Percentiles rank a stretch among this genome's conserved stretches.
Evolutionary conservation across 768 basidiomycete species (phyloP).

Genomic region (Leccinum pellstonianum): DNA sequence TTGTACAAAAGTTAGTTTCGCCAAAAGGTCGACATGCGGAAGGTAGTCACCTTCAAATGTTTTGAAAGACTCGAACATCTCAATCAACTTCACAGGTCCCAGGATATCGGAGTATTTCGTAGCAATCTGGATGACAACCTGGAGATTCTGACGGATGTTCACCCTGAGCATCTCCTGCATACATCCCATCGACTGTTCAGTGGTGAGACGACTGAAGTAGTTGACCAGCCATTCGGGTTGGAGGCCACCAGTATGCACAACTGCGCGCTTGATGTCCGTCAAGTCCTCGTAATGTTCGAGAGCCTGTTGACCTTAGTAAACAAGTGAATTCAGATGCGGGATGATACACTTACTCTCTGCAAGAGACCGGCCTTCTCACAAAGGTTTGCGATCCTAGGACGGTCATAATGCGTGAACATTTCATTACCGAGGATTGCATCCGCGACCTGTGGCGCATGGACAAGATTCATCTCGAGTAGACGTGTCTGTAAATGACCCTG

Average conservation of each 20-base stretch:
- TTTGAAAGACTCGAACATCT: slow-evolving; percentile 98
- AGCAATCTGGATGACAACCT: slow-evolving; percentile 94
- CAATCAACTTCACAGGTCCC: slow-evolving; percentile 95
- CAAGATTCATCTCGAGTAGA: slow-evolving; percentile 94
- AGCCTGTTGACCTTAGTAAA: slow-evolving; percentile 55
- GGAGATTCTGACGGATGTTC: slow-evolving; percentile 97
- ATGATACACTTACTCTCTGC: slow-evolving; percentile 65
- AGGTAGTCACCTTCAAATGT: slow-evolving; percentile 78
- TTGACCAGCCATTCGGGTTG: slow-evolving; percentile 95
- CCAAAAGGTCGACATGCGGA: neutral
- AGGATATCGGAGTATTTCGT: slow-evolving; percentile 99
- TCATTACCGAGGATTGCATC: slow-evolving; percentile 99
- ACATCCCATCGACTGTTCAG: slow-evolving; percentile 95
- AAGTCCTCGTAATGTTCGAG: slow-evolving; percentile 98
- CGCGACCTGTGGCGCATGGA: slow-evolving; percentile 97
- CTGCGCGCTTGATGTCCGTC: slow-evolving; percentile 97
- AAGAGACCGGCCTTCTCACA: slow-evolving; percentile 97
- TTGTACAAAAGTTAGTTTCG: slow-evolving; percentile 23
- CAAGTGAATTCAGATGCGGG: neutral
- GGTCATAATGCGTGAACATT: slow-evolving; percentile 97
- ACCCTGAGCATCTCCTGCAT: slow-evolving; percentile 96
- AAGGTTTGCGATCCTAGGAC: slow-evolving; percentile 93
- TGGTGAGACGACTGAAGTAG: slow-evolving; percentile 96
- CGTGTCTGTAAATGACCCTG: slow-evolving; percentile 95
- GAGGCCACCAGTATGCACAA: slow-evolving; percentile 87